A percentile compares a stretch with the other conserved stretches of the same genome.
These are phyloP conservation scores for Metschnikowia koreensis DNA, from an alignment of 805 yeast genomes.

Conservation along the genomic window DNA sequence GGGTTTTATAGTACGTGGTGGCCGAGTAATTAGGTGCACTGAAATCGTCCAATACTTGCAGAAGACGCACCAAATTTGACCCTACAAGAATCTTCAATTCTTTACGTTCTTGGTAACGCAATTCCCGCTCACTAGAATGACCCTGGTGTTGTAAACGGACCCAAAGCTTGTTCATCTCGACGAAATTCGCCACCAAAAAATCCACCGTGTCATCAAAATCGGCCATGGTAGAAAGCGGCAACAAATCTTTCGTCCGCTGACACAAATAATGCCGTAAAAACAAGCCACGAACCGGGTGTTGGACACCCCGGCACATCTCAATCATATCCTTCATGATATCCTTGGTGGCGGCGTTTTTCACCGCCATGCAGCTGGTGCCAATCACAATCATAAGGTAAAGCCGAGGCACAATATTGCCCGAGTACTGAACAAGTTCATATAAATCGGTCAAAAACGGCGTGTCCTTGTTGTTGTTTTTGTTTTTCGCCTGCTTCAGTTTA, in stretches of 20 bases:
- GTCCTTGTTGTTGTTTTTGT: conserved; percentile 19
- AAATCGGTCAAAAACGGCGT: conserved; percentile 66
- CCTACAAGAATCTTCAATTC: conserved; percentile 92
- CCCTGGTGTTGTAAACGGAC: conserved; percentile 96
- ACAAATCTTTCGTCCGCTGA: conserved; percentile 71
- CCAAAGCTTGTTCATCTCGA: conserved; percentile 98
- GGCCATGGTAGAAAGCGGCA: conserved; percentile 41
- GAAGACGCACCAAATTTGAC: conserved; percentile 81
- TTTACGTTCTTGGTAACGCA: conserved; percentile 74
- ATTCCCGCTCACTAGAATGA: conserved; percentile 74
- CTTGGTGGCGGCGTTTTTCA: conserved; percentile 72
- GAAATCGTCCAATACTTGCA: conserved; percentile 80
- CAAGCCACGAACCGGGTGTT: conserved; percentile 89
- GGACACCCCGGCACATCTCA: conserved; percentile 97
- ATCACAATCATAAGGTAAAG: conserved; percentile 92
- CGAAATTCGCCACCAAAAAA: conserved; percentile 80
- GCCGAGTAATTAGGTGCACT: conserved; percentile 36
- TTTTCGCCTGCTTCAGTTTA: conserved; percentile 51
- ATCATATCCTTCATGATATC: conserved; percentile 94
- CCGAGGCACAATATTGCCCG: conserved; percentile 90
- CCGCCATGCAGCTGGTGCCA: conserved; percentile 83
- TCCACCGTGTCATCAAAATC: conserved; percentile 67
- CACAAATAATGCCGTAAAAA: conserved; percentile 86
- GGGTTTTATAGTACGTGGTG: conserved; percentile 37
- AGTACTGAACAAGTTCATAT: conserved; percentile 92